These are phyloP conservation scores for Whalleya microplaca DNA, from an alignment of 2,329 filamentous ascomycete genomes.

Conservation along the genomic window DNA sequence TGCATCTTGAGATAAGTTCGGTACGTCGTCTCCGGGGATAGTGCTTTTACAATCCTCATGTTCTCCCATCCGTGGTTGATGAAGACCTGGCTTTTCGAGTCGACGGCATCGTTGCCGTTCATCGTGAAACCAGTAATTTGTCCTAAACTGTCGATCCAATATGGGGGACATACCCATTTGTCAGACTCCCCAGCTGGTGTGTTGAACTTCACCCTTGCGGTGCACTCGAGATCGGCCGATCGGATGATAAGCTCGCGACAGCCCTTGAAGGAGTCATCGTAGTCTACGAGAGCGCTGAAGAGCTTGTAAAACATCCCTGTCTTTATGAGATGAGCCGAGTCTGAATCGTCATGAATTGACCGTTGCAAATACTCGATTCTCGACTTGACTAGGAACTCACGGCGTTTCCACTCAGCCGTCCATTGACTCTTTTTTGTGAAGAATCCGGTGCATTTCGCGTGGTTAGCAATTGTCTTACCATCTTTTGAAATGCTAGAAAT, in stretches of 20 bases:
- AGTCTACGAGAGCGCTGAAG: not conserved
- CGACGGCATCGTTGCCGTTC: not conserved
- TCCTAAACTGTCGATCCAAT: not conserved
- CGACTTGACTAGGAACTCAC: not conserved
- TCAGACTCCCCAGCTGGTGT: not conserved
- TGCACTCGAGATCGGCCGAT: not conserved
- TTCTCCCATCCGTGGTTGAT: constrained; percentile 11
- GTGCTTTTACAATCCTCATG: not conserved
- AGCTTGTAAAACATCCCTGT: not conserved
- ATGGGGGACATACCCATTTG: not conserved
- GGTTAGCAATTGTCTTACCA: not conserved
- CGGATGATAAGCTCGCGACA: not conserved
- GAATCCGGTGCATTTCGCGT: not conserved
- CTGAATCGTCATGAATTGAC: not conserved
- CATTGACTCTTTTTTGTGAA: not conserved
- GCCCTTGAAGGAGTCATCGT: not conserved
- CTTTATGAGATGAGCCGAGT: not conserved
- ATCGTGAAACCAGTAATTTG: not conserved
- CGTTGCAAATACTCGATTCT: not conserved
- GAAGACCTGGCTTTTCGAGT: not conserved
- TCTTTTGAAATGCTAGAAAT: not conserved
- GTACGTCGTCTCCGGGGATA: constrained; percentile 4
- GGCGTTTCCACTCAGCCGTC: not conserved
- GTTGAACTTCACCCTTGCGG: not conserved
- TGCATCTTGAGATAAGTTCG: constrained; percentile 12